Evolutionary conservation across 2,329 filamentous ascomycete species (phyloP).

Genomic region (Aspergillus bombycis): DNA sequence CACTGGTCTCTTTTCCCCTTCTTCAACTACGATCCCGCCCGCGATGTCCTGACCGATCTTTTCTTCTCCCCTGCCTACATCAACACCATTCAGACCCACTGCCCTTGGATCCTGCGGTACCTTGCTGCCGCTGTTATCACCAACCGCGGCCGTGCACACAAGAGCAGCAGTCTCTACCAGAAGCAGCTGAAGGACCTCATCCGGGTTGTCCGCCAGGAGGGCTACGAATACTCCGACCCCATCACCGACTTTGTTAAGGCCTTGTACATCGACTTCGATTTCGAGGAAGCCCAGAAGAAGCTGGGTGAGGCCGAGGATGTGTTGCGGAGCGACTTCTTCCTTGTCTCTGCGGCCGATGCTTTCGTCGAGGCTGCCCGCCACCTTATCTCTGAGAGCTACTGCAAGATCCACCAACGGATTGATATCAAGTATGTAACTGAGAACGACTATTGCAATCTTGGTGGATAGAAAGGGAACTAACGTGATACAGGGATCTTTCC

Average conservation of each 20-base stretch:
- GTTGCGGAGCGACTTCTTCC: slow-evolving; percentile 92
- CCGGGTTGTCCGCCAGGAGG: slow-evolving; percentile 93
- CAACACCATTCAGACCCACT: slow-evolving; percentile 98
- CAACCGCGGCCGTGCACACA: slow-evolving; percentile 79
- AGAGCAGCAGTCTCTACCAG: slow-evolving; percentile 80
- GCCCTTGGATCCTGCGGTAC: slow-evolving; percentile 95
- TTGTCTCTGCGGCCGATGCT: slow-evolving; percentile 77
- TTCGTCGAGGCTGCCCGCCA: slow-evolving; percentile 95
- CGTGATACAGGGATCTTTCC: slow-evolving; percentile 72
- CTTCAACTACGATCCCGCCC: slow-evolving; percentile 93
- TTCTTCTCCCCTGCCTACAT: slow-evolving; percentile 98
- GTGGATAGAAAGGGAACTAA: slow-evolving; percentile 21
- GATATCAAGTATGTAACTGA: slow-evolving; percentile 74
- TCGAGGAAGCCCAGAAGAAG: slow-evolving; percentile 92
- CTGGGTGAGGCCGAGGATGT: slow-evolving; percentile 87
- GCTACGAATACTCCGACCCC: slow-evolving; percentile 95
- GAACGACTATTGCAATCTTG: not conserved
- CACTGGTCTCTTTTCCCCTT: slow-evolving; percentile 99
- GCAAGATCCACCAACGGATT: slow-evolving; percentile 99
- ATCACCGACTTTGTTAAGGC: slow-evolving; percentile 96
- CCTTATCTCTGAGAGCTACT: slow-evolving; percentile 98
- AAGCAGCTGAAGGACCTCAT: slow-evolving; percentile 98
- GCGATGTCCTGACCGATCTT: slow-evolving; percentile 89
- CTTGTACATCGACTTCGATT: slow-evolving; percentile 94
- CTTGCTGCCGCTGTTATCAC: slow-evolving; percentile 93